Evolutionary conservation across 139 green algal genomes (phyloP).

Genomic region (Chlamydomonas incerta): DNA sequence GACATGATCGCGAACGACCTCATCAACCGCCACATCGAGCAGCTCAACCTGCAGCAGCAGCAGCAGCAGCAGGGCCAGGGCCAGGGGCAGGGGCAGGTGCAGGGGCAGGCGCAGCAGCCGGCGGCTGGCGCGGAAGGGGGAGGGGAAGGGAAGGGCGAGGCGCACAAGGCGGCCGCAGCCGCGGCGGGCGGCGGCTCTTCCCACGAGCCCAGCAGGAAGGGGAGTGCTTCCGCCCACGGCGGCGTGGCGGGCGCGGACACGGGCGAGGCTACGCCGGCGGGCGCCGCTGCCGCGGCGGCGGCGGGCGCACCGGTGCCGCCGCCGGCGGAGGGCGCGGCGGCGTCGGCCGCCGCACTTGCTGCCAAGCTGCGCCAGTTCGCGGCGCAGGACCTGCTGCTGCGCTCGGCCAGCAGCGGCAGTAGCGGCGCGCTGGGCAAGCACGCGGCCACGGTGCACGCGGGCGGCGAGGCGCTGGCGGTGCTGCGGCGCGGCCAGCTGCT

Average conservation of each 20-base stretch:
- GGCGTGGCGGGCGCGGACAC: background rate
- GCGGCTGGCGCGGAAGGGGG: background rate
- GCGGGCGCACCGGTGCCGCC: background rate
- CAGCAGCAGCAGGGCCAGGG: background rate
- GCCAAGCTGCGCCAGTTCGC: conserved; percentile 5
- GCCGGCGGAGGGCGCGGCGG: background rate
- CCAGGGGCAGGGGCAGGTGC: background rate
- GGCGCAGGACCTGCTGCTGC: conserved; percentile 24
- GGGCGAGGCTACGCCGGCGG: conserved; percentile 9
- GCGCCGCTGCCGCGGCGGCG: background rate
- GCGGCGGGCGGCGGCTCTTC: no score
- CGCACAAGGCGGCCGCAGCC: no score
- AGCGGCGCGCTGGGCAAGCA: conserved; percentile 7
- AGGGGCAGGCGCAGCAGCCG: background rate
- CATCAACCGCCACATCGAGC: conserved; percentile 45
- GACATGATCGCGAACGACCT: conserved; percentile 93
- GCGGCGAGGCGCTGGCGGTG: background rate
- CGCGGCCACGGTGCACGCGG: conserved; percentile 31
- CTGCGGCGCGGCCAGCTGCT: conserved; percentile 9
- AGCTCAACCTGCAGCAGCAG: conserved; percentile 2
- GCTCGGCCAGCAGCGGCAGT: background rate
- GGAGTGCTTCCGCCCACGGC: no score
- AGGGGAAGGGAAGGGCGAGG: no score
- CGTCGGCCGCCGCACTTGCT: background rate
- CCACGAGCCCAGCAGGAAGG: no score